Base-by-base conservation (phyloP, 169 alveolate genomes). In the Cryptosporidium felis region DNA sequence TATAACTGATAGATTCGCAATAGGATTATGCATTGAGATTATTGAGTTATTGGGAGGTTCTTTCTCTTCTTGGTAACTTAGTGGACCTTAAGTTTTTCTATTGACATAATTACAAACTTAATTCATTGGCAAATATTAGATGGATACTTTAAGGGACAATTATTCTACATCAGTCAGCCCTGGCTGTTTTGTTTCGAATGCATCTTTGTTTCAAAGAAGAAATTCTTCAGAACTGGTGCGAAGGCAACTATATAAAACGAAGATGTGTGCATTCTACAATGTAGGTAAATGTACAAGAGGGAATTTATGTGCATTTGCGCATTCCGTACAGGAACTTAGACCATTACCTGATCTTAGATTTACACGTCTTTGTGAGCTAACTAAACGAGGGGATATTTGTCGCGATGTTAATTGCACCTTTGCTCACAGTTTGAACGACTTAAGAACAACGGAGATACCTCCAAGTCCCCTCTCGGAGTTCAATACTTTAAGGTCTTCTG, bases 231-330 rank as follows among this genome's bases (percentile, higher is more conserved):
- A 74, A 38, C 53, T 74, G 14, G 85, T 74, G 21, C 49, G 85
- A 32, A 74, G 85, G 26, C 85, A 74, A 53, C 34, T 74, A 56
- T 74, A 74, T 45, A 81, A 81, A 38, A 81, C 90, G 6, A 81
- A 81, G 49, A 59, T 60, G 82, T 81, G 90, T 62, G 80, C 81
- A 59, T 81, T 81, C 61, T 81, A 59, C 23, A 65, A 60, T 59
- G 88, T 63, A 67, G 88, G 88, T 8, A 59, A 62, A 44, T 81
- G 90, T 16, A 81, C 82, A 10, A 65, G 90, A 38, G 90, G 90
- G 26, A 80, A 66, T n/a, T 34, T 59, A 28, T 81, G 90, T 67
- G 81, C 88, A 10, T 81, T 60, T 12, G 90, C 90, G 8, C 90
- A 81, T 41, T 60, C 90, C 12, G 90, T 58, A 30, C 88, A 63